Percentiles rank a stretch among this genome's conserved stretches.
Conservation (phyloP, 2,329 filamentous ascomycete genomes). For the Sporothrix protearum region DNA sequence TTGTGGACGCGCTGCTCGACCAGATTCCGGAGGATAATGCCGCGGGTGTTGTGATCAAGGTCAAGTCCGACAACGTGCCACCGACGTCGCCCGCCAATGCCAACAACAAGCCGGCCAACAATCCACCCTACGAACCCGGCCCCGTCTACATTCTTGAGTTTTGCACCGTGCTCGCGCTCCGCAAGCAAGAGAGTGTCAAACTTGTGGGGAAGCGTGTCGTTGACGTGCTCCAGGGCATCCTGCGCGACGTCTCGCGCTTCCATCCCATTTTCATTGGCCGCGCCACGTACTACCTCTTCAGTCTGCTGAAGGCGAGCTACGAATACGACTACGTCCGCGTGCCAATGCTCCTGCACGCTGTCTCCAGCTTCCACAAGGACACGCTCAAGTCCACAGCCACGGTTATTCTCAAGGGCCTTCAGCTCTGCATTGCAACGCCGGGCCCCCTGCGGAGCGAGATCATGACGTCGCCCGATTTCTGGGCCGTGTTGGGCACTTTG, state of each 20-base stretch:
- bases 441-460: conserved; percentile 82
- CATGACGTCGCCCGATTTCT: conserved; percentile 95
- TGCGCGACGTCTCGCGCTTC: conserved; percentile 73
- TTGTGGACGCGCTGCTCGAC: conserved; percentile 71
- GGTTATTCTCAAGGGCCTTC: conserved; percentile 73
- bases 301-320: conserved; percentile 77
- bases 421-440: conserved; percentile 73
- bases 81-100: conserved; percentile 52
- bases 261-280: conserved; percentile 83
- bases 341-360: conserved; percentile 84
- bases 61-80: conserved; percentile 78
- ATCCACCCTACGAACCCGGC: conserved; percentile 74
- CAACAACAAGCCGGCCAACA: conserved; percentile 50
- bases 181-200: conserved; percentile 69
- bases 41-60: conserved; percentile 74
- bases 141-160: conserved; percentile 90
- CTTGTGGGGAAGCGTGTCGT: conserved; percentile 75
- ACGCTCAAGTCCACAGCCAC: conserved; percentile 71
- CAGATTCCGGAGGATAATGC: conserved; percentile 81
- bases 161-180: conserved; percentile 74
- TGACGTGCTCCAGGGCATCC: conserved; percentile 72
- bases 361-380: conserved; percentile 80
- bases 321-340: conserved; percentile 89
- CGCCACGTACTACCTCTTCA: conserved; percentile 81
- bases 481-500: conserved; percentile 79